These are phyloP conservation scores for Eutrema yunnanense DNA, from an alignment of 345 rosid species.

Conservation along the genomic window DNA sequence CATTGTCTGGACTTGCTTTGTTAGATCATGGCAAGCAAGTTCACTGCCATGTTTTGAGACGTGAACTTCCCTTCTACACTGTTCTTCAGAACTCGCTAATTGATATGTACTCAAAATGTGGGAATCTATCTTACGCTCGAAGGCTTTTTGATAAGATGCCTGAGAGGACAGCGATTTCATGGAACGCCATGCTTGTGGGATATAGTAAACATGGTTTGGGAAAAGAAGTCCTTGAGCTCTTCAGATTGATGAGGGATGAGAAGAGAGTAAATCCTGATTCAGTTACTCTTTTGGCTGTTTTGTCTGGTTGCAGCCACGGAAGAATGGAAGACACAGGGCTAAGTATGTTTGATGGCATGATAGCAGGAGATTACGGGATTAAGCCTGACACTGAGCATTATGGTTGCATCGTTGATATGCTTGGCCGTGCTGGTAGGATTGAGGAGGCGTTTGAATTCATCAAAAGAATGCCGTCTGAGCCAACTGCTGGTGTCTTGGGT, in stretches of 20 bases:
- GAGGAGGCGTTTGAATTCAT: conserved; percentile 58
- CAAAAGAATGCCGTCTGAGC: conserved; percentile 60
- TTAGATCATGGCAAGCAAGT: conserved; percentile 81
- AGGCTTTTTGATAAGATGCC: conserved; percentile 65
- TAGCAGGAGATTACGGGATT: conserved; percentile 38
- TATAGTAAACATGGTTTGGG: conserved; percentile 82
- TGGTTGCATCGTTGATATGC: conserved; percentile 81
- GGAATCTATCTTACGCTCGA: conserved; percentile 56
- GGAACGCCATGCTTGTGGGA: conserved; percentile 91
- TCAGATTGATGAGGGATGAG: conserved; percentile 56
- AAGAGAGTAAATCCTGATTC: conserved; percentile 58
- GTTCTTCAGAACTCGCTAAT: conserved; percentile 80
- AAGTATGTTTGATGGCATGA: conserved; percentile 51
- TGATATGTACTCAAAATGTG: conserved; percentile 94
- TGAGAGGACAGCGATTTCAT: conserved; percentile 62
- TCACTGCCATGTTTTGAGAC: conserved; percentile 65
- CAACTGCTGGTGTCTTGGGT: conserved; percentile 79
- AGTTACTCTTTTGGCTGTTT: conserved; percentile 71
- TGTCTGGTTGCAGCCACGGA: conserved; percentile 94
- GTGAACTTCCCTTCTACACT: conserved; percentile 48
- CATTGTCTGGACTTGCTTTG: conserved; percentile 80
- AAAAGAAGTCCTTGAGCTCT: conserved; percentile 57
- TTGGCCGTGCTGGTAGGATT: conserved; percentile 79
- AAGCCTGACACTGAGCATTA: conserved; percentile 68
- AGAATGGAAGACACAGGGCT: conserved; percentile 73